Base-by-base conservation (phyloP, 2,329 filamentous ascomycete species). In the Xylaria sp. region DNA sequence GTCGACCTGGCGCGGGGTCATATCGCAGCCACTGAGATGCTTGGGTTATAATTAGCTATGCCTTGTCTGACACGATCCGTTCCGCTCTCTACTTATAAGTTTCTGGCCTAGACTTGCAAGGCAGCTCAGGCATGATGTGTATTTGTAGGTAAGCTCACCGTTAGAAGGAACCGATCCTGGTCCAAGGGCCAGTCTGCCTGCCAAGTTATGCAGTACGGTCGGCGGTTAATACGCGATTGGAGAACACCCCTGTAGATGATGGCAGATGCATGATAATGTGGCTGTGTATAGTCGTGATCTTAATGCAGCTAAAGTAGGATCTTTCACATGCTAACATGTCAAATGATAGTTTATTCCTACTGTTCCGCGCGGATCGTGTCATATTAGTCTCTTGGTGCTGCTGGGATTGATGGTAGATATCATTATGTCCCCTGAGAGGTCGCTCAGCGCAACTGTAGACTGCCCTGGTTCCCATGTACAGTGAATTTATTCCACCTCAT, bases 1-100 rank as follows among this genome's bases (percentile, higher is more conserved):
- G 23, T 43, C 52, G 31, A 54, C 46, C 46, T 48, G 25, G 36
- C 54, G 65, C 59, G 59, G 65, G 59, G 65, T 66, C 52, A 62
- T 57, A 23, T 62, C 41, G 25, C 31, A 41, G 41, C 51, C 15
- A 43, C 52, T 20, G 39, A 51, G 25, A 62, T 18, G n/a, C 33
- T 31, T 48, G 4, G 41, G 46, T 41, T 54, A 54, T 65, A 46
- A 43, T 59, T 54, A 62, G 64, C 43, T 13, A 51, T 52, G 25
- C 41, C 57, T 28, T n/a, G 20, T 51, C 23, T 4, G 33, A 67
- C 36, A 20, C 52, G 46, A 48, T 52, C 65, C 43, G 59, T 67
- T 41, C 58, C 52, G 58, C 51, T 33, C 12, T n/a, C 43, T 62
- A 46, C 20, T n/a, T 28, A 41, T 58, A 56, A 12, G 33, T 56